Base-by-base conservation (phyloP, 2,329 filamentous ascomycete species). In the Teratosphaeria gauchensis region DNA sequence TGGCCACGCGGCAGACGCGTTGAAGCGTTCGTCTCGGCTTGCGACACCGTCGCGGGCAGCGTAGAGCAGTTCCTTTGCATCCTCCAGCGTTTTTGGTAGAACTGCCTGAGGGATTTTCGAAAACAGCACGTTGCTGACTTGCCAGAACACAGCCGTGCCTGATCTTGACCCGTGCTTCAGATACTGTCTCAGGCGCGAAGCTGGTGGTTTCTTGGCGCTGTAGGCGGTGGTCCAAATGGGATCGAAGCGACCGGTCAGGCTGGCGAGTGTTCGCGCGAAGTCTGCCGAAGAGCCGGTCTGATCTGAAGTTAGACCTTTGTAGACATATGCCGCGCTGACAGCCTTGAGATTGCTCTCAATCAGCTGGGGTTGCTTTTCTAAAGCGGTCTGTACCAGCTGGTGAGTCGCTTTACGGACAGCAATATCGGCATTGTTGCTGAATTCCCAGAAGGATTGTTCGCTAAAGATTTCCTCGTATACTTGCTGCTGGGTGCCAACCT, bases 121-220 rank as follows among this genome's bases (percentile, higher is more conserved):
- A 55, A 96, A 70, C 0, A 97, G 74, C 32, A 78, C 76, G 46
- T 81, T 78, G 33, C 95, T 71, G 16, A 82, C 82, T 30, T 79
- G 73, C 94, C 94, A 99, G 69, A 86, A 96, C 9, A 80, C 81
- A 3, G 80, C 75, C 0, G 84, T 78, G 2, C 88, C 87, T n/a
- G 85, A 83, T 68, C 96, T 89, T 0, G 92, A 95, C 2, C 94
- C 92, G 66, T 86, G 89, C 62, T 88, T 85, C 6, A 97, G 77
- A 65, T 95, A 94, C 8, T 84, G 77, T 55, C 83, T 81, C 3
- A 99, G 73, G 24, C 86, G 75, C 60, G 77, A 82, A 61, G 74
- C 79, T 59, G 72, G 81, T 7, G 80, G 69, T 32, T 80, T 81
- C 69, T 85, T 86, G 53, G 78, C 80, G 31, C 74, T 77, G 70